Evolutionary conservation across 73 alveolate genomes (phyloP), one percentile per base, ranked within the genome.

Genomic region (Paramecium pentaurelia): DNA sequence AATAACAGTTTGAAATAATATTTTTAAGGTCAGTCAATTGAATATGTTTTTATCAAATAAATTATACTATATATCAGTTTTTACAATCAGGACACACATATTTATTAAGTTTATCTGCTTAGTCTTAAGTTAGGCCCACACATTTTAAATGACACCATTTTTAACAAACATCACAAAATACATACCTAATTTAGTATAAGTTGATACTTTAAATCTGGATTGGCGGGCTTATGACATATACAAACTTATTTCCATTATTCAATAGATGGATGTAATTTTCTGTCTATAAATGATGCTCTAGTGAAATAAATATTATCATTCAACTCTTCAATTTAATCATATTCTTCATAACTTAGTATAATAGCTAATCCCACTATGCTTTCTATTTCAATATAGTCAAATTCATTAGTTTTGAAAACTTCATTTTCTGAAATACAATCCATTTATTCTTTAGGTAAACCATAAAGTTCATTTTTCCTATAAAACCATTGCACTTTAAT

Each of bases 381-480:
- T 8, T 80, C 91, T 32, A 80, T 80, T 42, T 80, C 91, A 8
- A 80, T 80, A 28, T 45, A 80, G 91, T 80, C 91, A 45, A 49
- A 32, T 45, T 42, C 47, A 45, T 80, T 49, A 49, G 91, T 80
- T 42, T 80, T 80, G 58, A 80, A 80, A 2, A 80, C 91, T 80
- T 80, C 91, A 49, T 80, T 80, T 47, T 80, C 91, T 10, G 91
- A 80, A 27, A 80, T 80, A n/a, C 91, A 45, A n/a, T 80, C 91
- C 45, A 80, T 20, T 25, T 80, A 80, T 25, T 80, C 91, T 80
- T 80, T 80, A 1, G 91, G 91, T 20, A 80, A 18, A 45, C 58
- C 58, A 27, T 47, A 25, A 34, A 80, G 58, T 45, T 80, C 91
- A 80, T n/a, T 45, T 80, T 80, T 80, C 42, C 91, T 40, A 22